phyloP scores from a whole-genome alignment of 1,139 yeast genomes.

The Blastobotrys capitulatus region DNA sequence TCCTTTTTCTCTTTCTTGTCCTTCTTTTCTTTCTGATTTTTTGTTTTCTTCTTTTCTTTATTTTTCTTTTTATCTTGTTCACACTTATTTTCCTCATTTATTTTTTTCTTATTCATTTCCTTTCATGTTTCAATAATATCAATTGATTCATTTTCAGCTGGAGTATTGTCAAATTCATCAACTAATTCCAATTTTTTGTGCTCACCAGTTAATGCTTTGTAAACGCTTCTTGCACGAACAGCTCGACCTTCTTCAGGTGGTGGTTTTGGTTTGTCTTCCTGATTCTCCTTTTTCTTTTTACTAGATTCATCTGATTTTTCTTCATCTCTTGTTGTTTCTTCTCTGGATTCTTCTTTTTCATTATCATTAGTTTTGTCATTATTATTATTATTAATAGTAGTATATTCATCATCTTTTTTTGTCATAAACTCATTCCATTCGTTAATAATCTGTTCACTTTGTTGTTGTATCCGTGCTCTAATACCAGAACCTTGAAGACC shows the following conservation, averaged over 20 bases:
- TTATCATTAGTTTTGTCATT: conserved; percentile 12
- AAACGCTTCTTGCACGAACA: conserved; percentile 27
- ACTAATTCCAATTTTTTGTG: conserved; percentile 24
- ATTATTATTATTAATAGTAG: conserved; percentile 10
- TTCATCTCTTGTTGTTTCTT: conserved; percentile 12
- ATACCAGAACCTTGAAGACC: conserved; percentile 70
- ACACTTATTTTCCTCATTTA: conserved; percentile 26
- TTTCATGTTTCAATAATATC: conserved; percentile 27
- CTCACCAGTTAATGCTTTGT: conserved; percentile 25
- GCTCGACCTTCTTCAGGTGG: conserved; percentile 31
- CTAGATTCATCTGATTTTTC: conserved; percentile 11
- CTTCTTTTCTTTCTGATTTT: conserved; percentile 19
- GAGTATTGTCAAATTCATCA: conserved; percentile 20
- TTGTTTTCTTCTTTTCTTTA: conserved; percentile 27
- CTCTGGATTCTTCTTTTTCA: conserved; percentile 9
- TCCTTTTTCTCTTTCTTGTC: conserved; percentile 23
- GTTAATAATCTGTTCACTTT: conserved; percentile 43
- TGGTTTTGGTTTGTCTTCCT: conserved; percentile 7
- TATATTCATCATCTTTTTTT: conserved; percentile 21
- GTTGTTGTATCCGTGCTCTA: conserved; percentile 50
- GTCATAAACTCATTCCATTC: conserved; percentile 54
- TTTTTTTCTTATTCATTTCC: conserved; percentile 31
- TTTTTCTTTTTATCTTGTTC: conserved; percentile 26
- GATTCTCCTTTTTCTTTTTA: conserved; percentile 2
- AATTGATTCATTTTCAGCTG: conserved; percentile 18